A percentile compares a stretch with the other conserved stretches of the same genome.
Conservation (phyloP, 1,284 basidiomycete genomes). For the Ustilago xerochloae region DNA sequence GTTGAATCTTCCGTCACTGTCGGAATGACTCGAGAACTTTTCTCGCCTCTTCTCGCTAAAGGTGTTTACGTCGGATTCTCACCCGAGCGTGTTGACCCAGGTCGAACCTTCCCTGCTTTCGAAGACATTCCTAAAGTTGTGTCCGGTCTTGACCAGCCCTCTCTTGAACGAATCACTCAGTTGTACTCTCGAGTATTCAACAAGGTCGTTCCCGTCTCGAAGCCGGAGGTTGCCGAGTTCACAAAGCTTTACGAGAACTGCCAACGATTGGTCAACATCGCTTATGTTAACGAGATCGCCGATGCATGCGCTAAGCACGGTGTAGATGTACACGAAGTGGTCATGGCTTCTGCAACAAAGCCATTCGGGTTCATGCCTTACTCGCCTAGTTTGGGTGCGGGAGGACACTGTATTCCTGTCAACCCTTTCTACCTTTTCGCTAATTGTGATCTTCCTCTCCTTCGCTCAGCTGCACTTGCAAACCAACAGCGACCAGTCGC, state of each 20-base stretch:
- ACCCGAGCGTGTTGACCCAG: constrained; percentile 41
- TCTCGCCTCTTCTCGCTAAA: constrained; percentile 22
- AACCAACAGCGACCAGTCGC: constrained; percentile 19
- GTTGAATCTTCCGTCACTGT: constrained; percentile 38
- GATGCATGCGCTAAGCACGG: constrained; percentile 35
- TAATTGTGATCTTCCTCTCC: constrained; percentile 36
- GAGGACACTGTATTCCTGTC: constrained; percentile 41
- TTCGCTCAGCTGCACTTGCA: constrained; percentile 16
- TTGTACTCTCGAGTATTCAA: constrained; percentile 33
- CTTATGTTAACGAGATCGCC: constrained; percentile 48
- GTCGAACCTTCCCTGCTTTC: constrained; percentile 25
- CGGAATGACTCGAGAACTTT: constrained; percentile 36
- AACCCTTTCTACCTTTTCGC: constrained; percentile 41
- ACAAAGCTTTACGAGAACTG: constrained; percentile 47
- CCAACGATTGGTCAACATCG: constrained; percentile 36
- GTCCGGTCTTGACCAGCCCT: constrained; percentile 20
- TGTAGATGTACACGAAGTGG: constrained; percentile 36
- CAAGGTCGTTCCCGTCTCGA: constrained; percentile 27
- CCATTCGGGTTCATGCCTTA: constrained; percentile 44
- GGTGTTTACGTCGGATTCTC: constrained; percentile 34
- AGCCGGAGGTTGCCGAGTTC: constrained; percentile 36
- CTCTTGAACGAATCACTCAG: constrained; percentile 26
- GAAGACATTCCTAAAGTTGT: constrained; percentile 46
- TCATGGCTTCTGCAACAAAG: constrained; percentile 29
- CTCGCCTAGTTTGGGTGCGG: constrained; percentile 27